Evolutionary conservation across 176 grass and related monocot genomes (phyloP).

Genomic region (Oryza nivara): DNA sequence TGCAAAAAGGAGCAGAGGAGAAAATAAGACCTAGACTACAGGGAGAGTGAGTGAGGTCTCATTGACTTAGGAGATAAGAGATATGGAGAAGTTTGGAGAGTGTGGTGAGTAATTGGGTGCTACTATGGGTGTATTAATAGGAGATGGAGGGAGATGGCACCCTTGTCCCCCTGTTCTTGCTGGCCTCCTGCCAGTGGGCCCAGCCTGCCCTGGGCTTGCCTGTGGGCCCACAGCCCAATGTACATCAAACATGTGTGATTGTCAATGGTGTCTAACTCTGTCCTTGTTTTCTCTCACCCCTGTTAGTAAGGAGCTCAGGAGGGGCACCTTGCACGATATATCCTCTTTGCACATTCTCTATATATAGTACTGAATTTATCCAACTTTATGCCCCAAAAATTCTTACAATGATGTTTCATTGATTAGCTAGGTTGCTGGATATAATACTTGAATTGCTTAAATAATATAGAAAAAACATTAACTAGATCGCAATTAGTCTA

Average conservation of each 20-base stretch:
- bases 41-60: not conserved
- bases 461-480: not conserved
- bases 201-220: not conserved
- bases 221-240: not conserved
- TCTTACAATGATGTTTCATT: not conserved
- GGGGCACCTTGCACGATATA: not conserved
- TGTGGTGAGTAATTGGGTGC: not conserved
- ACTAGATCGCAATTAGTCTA: not conserved
- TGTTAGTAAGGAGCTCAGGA: not conserved
- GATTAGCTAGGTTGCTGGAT: not conserved
- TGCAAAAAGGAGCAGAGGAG: conserved; percentile 3
- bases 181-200: not conserved
- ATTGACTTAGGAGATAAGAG: not conserved
- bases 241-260: not conserved
- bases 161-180: not conserved
- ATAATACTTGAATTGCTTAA: not conserved
- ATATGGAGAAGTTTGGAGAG: not conserved
- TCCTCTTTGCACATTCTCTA: not conserved
- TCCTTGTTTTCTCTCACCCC: not conserved
- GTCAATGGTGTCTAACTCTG: not conserved
- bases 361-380: not conserved
- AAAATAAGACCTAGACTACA: not conserved
- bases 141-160: not conserved
- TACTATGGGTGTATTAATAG: conserved; percentile 28
- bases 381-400: not conserved